Evolutionary conservation across 305 asterid species (phyloP), one percentile per base, ranked within the genome.

Genomic region (Coffea humblotiana): DNA sequence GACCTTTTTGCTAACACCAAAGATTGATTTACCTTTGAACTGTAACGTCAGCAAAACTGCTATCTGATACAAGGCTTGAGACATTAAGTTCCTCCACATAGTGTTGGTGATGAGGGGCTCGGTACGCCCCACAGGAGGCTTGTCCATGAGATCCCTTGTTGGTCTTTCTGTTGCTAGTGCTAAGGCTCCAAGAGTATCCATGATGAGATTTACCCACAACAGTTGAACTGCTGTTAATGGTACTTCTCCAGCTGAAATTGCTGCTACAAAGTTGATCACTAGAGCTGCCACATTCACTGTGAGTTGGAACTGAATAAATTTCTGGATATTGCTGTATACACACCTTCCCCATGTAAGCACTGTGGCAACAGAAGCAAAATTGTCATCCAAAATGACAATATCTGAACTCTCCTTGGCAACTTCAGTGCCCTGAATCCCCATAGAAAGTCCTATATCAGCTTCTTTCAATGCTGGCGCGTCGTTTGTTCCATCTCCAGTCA

Each of bases 381-480:
- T 85, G 63, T 85, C 91, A 27, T 87, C 89, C 74, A 88, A 71
- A 78, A 91, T 90, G 47, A 91, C 90, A 8, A 90, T 90, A 80
- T 88, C 92, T 2, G 91, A 88, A 47, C 90, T 86, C 82, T 90
- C 90, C 49, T 91, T 90, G 0, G 93, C 92, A 2, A 88, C 90
- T 82, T 91, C 91, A 12, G 92, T 89, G 16, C 96, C 96, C 37
- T 88, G 92, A 67, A 88, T 91, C 37, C 96, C 94, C 93, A 91
- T 88, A 3, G 91, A 86, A 43, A 91, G 91, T n/a, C 92, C 92
- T 76, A 90, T 89, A 47, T 90, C 93, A 19, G 96, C 94, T 81
- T 90, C 94, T 67, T 87, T 86, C 8, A 91, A 45, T 6, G 92
- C 94, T 71, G 90, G 91, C 3, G 94, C 94, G 71, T 90, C 96